Evolutionary conservation across 1,139 yeast genomes (phyloP).

Genomic region (Dujonia santamariae): DNA sequence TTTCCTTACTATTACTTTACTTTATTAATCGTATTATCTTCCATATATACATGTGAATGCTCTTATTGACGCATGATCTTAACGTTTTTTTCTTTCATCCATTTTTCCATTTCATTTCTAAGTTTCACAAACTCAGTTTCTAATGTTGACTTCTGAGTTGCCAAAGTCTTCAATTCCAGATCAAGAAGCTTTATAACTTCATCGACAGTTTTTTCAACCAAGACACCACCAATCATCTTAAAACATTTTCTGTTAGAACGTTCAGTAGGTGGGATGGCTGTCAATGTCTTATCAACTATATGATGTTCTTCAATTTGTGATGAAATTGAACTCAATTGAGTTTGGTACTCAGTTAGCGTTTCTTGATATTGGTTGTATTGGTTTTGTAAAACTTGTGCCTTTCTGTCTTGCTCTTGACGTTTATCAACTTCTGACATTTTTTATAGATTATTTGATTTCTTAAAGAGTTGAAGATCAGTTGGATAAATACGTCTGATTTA

Average conservation of each 20-base stretch:
- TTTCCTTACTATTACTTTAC: too few species aligned
- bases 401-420: slow-evolving; percentile 32
- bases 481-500: too few species aligned
- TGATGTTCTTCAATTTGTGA: slow-evolving; percentile 42
- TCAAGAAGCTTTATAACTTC: slow-evolving; percentile 70
- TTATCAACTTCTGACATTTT: slow-evolving; percentile 10
- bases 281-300: slow-evolving; percentile 35
- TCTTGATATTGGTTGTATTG: slow-evolving; percentile 65
- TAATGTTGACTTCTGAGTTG: slow-evolving; percentile 41
- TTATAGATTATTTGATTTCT: not conserved
- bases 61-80: slow-evolving; percentile 42
- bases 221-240: slow-evolving; percentile 92
- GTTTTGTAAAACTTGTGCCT: slow-evolving; percentile 50
- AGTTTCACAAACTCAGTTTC: slow-evolving; percentile 45
- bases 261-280: slow-evolving; percentile 29
- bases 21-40: too few species aligned
- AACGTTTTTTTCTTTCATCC: slow-evolving; percentile 67
- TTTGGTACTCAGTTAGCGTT: slow-evolving; percentile 53
- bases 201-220: slow-evolving; percentile 77
- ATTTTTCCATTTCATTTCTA: slow-evolving; percentile 57
- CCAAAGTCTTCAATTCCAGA: slow-evolving; percentile 50
- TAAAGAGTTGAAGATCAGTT: not conserved
- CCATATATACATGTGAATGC: not conserved
- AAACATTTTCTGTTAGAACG: slow-evolving; percentile 71
- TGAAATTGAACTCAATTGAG: slow-evolving; percentile 50